These are phyloP conservation scores for Phialophora tarda DNA, from an alignment of 2,329 filamentous ascomycete species.

Conservation along the genomic window DNA sequence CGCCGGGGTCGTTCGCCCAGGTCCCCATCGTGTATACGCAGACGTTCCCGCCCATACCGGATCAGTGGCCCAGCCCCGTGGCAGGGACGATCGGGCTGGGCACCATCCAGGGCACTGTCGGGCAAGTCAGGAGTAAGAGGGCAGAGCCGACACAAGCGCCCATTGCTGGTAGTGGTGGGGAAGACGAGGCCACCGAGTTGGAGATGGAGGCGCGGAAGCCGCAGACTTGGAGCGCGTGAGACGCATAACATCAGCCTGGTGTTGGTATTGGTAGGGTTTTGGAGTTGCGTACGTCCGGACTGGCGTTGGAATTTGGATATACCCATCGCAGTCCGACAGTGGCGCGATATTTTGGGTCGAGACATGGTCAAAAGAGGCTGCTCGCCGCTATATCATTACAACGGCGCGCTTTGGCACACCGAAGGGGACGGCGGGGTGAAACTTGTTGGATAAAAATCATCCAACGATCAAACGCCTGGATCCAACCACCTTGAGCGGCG, in stretches of 20 bases:
- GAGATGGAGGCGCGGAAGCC: constrained; percentile 4
- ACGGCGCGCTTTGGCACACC: background rate
- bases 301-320: background rate
- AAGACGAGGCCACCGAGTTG: background rate
- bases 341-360: too few species aligned
- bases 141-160: constrained; percentile 31
- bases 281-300: background rate
- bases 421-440: background rate
- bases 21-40: constrained; percentile 41
- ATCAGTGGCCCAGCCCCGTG: constrained; percentile 43
- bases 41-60: constrained; percentile 41
- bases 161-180: constrained; percentile 1
- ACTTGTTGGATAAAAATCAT: background rate
- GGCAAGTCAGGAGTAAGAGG: constrained; percentile 36
- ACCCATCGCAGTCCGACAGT: background rate
- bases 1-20: constrained; percentile 22
- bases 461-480: background rate
- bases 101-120: constrained; percentile 38
- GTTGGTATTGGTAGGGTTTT: background rate
- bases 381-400: background rate
- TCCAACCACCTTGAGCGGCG: background rate
- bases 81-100: constrained; percentile 44
- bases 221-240: constrained; percentile 7
- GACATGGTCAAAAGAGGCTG: background rate
- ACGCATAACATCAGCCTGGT: background rate